Conservation (phyloP, 495 filamentous ascomycete species). For the Penicillium cataractarum region DNA sequence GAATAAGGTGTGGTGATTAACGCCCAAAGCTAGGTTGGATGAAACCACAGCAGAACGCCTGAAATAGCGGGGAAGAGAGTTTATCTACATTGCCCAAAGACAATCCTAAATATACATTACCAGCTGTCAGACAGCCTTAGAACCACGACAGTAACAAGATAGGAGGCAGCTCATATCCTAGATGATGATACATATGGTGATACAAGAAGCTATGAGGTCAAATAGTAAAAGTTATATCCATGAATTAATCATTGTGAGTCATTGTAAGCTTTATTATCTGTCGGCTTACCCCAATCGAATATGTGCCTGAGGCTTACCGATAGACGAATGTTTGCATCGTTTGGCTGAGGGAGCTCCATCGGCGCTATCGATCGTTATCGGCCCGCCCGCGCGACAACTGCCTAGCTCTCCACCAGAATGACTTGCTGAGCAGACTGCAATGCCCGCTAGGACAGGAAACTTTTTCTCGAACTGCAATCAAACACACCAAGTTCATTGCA, state of each 20-base stretch:
- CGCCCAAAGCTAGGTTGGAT: background rate
- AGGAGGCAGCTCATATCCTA: no score
- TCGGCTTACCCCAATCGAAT: background rate
- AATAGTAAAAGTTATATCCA: no score
- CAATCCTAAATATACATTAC: no score
- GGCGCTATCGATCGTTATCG: slow-evolving; percentile 26
- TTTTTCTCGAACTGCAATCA: background rate
- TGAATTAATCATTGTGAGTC: background rate
- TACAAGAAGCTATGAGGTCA: no score
- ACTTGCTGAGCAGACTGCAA: slow-evolving; percentile 17
- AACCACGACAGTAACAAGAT: no score
- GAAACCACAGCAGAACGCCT: background rate
- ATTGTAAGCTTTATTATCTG: background rate
- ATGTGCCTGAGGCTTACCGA: background rate
- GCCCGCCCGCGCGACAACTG: background rate
- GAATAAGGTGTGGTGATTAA: background rate
- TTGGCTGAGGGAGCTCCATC: slow-evolving; percentile 15
- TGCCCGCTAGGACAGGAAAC: slow-evolving; percentile 4
- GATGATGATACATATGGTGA: no score
- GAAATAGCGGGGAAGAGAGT: background rate
- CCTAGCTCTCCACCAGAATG: slow-evolving; percentile 12
- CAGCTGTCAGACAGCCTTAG: no score
- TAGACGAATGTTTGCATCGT: slow-evolving; percentile 30
- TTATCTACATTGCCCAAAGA: no score
- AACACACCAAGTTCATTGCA: background rate